Conservation (phyloP, 2,329 filamentous ascomycete species). For the Fusarium miscanthi region DNA sequence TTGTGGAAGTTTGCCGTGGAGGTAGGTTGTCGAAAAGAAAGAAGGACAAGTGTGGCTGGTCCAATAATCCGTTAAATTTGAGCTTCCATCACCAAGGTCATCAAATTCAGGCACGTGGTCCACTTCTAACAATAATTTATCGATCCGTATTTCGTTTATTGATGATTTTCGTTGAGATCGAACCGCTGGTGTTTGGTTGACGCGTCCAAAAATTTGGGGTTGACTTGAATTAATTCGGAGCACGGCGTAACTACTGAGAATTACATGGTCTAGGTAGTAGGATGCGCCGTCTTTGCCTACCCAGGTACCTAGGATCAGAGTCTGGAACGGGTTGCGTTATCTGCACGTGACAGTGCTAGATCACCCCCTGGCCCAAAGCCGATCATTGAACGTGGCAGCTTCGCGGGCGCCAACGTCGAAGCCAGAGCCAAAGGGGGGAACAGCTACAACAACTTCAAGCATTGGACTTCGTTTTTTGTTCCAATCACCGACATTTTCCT, state of each 20-base stretch:
- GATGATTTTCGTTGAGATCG: slow-evolving; percentile 11
- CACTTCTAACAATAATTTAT: background rate
- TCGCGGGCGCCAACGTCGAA: slow-evolving; percentile 40
- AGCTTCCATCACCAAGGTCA: slow-evolving; percentile 40
- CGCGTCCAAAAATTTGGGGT: slow-evolving; percentile 35
- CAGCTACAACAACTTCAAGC: slow-evolving; percentile 9
- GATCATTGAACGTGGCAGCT: slow-evolving; percentile 66
- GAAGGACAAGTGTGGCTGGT: background rate
- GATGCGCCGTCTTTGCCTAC: slow-evolving; percentile 8
- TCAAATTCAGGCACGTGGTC: slow-evolving; percentile 7
- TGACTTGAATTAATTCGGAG: slow-evolving; percentile 8
- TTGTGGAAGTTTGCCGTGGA: slow-evolving; percentile 52
- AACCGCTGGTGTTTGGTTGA: slow-evolving; percentile 14
- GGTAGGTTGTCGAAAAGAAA: background rate
- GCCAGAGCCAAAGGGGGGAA: slow-evolving; percentile 33
- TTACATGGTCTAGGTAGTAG: background rate
- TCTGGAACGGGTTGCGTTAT: slow-evolving; percentile 18
- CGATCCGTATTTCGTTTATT: background rate
- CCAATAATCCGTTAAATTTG: slow-evolving; percentile 18
- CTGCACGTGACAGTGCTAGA: slow-evolving; percentile 50
- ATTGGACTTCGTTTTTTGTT: slow-evolving; percentile 22
- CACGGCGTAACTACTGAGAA: background rate
- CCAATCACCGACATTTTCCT: slow-evolving; percentile 17
- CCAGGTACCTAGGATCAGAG: background rate
- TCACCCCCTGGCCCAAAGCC: slow-evolving; percentile 45